phyloP scores from a whole-genome alignment of 176 grass and related monocot genomes.

The Avena eriantha region DNA sequence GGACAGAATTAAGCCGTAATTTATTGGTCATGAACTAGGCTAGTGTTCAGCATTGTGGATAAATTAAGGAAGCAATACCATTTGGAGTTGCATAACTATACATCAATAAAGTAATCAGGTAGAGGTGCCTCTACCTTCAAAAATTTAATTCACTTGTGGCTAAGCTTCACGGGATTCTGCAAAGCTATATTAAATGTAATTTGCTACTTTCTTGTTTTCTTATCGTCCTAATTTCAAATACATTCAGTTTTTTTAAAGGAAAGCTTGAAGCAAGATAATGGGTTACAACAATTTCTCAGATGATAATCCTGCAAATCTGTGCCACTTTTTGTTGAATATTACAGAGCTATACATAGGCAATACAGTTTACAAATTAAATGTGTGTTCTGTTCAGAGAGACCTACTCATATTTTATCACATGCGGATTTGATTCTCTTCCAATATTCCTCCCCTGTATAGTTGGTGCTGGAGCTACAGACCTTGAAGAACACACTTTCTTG shows the following conservation, averaged over 20 bases:
- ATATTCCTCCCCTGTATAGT: not conserved
- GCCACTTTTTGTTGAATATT: not conserved
- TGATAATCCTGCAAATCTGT: not conserved
- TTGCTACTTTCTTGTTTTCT: not conserved
- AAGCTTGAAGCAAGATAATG: not conserved
- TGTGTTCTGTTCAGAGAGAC: not conserved
- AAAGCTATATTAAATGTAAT: not conserved
- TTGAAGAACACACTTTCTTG: constrained; percentile 40
- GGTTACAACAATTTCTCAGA: not conserved
- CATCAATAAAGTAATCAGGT: not conserved
- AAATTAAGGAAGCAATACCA: not conserved
- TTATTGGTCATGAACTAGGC: not conserved
- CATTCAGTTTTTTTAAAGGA: not conserved
- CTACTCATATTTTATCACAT: not conserved
- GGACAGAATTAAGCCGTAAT: not conserved
- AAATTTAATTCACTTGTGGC: not conserved
- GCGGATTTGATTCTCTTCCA: not conserved
- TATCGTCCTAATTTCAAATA: not conserved
- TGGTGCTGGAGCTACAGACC: not conserved
- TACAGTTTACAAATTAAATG: constrained; percentile 6
- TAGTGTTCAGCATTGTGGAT: not conserved
- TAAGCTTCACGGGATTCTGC: not conserved
- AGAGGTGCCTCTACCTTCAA: not conserved
- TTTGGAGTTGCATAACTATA: not conserved
- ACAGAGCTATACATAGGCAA: not conserved